phyloP scores from a whole-genome alignment of 495 filamentous ascomycete genomes.

The Neurospora discreta region DNA sequence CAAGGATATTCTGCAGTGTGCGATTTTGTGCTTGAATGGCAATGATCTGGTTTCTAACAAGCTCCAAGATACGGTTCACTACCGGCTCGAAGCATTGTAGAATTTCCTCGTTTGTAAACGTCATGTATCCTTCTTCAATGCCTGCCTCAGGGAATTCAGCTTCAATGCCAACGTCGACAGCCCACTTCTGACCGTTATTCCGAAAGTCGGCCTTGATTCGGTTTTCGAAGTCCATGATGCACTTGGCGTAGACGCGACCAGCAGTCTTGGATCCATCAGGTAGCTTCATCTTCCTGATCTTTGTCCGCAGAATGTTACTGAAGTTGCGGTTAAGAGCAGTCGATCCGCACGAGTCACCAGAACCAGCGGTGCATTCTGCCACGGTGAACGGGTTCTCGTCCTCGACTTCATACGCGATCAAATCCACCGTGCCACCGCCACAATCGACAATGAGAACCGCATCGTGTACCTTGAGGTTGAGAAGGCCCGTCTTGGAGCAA shows the following conservation, averaged over 20 bases:
- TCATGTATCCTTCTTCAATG: slow-evolving; percentile 72
- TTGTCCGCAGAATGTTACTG: slow-evolving; percentile 61
- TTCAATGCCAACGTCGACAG: slow-evolving; percentile 66
- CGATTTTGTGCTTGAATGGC: slow-evolving; percentile 68
- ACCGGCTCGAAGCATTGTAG: slow-evolving; percentile 69
- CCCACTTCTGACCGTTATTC: slow-evolving; percentile 73
- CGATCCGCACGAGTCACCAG: slow-evolving; percentile 63
- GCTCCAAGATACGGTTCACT: slow-evolving; percentile 61
- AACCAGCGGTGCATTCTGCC: slow-evolving; percentile 63
- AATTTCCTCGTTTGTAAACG: slow-evolving; percentile 72
- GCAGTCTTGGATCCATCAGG: slow-evolving; percentile 65
- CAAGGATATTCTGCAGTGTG: slow-evolving; percentile 59
- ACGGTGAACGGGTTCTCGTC: slow-evolving; percentile 67
- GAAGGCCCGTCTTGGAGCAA: slow-evolving; percentile 61
- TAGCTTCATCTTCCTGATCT: slow-evolving; percentile 71
- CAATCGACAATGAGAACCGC: slow-evolving; percentile 67
- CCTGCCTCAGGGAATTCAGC: slow-evolving; percentile 66
- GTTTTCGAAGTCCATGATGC: slow-evolving; percentile 75
- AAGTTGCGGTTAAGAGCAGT: slow-evolving; percentile 67
- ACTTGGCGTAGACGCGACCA: slow-evolving; percentile 65
- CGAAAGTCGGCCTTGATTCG: slow-evolving; percentile 70
- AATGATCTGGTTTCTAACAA: slow-evolving; percentile 67
- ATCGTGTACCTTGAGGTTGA: slow-evolving; percentile 65
- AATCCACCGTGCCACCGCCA: slow-evolving; percentile 63
- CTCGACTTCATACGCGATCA: slow-evolving; percentile 69